phyloP scores from a whole-genome alignment of 148 eudicot genomes.

The Mesembryanthemum crystallinum region DNA sequence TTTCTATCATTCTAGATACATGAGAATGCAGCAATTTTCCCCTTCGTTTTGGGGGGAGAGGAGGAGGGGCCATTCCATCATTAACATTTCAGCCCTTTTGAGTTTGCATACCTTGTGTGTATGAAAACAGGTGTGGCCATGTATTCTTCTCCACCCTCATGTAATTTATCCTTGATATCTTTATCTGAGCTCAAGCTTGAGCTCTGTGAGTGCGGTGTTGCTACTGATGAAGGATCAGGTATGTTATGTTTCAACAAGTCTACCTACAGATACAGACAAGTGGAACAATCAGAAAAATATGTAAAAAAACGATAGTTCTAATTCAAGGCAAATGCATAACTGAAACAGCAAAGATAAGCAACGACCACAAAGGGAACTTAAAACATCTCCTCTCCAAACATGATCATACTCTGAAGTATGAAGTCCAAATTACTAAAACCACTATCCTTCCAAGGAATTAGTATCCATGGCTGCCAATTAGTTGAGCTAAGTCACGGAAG shows the following conservation, averaged over 20 bases:
- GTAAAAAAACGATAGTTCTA: not conserved
- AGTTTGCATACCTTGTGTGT: constrained; percentile 63
- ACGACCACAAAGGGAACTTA: not conserved
- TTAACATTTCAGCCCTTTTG: not conserved
- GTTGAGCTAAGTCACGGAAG: not conserved
- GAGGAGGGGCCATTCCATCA: not conserved
- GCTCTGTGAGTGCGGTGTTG: constrained; percentile 53
- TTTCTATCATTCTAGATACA: not conserved
- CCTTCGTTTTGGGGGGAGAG: not conserved
- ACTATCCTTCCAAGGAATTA: not conserved
- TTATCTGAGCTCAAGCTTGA: constrained; percentile 58
- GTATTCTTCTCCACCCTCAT: constrained; percentile 68
- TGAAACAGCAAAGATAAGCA: not conserved
- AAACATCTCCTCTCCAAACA: not conserved
- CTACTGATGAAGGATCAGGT: constrained; percentile 80
- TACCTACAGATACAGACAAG: constrained; percentile 50
- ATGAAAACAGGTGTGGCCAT: constrained; percentile 79
- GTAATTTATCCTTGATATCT: constrained; percentile 61
- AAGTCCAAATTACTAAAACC: not conserved
- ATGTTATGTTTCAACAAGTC: constrained; percentile 85
- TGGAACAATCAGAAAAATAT: constrained; percentile 5
- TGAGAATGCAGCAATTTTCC: not conserved
- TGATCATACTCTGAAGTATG: not conserved
- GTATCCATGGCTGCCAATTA: not conserved
- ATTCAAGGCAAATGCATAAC: not conserved